These are phyloP conservation scores for Hirsutella minnesotensis DNA, from an alignment of 2,329 filamentous ascomycete species.

Conservation along the genomic window DNA sequence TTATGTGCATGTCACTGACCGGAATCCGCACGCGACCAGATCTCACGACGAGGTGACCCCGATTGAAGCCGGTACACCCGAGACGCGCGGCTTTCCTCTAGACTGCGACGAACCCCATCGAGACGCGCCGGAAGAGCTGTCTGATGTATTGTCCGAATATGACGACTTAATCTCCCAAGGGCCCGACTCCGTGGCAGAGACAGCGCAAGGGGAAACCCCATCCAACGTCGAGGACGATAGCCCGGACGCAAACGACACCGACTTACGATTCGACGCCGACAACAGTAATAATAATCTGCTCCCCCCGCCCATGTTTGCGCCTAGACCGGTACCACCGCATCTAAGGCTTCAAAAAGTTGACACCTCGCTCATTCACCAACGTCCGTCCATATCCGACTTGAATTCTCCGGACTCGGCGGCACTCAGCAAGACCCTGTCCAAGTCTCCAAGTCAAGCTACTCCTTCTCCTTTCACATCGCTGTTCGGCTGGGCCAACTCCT, in stretches of 20 bases:
- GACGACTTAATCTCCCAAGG: conserved; percentile 28
- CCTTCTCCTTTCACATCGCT: conserved; percentile 38
- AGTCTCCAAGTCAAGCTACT: conserved; percentile 36
- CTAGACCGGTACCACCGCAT: conserved; percentile 40
- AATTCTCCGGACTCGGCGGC: conserved; percentile 16
- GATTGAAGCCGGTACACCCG: conserved; percentile 9
- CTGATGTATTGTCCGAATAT: conserved; percentile 30
- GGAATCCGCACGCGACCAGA: conserved; percentile 12
- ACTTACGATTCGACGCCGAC: not conserved
- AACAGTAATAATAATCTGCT: conserved; percentile 24
- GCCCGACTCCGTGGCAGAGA: conserved; percentile 14
- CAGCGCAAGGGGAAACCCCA: conserved; percentile 13
- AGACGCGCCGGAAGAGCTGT: conserved; percentile 22
- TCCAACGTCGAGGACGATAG: conserved; percentile 15
- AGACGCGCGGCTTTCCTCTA: conserved; percentile 26
- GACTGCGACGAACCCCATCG: conserved; percentile 25
- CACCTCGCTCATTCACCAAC: conserved; percentile 15
- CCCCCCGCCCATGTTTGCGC: conserved; percentile 34
- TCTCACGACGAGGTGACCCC: conserved; percentile 12
- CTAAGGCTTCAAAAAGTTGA: conserved; percentile 35
- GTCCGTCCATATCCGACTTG: conserved; percentile 10
- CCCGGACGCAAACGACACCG: conserved; percentile 8
- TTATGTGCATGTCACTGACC: conserved; percentile 11
- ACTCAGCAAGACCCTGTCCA: conserved; percentile 42
- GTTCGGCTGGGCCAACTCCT: conserved; percentile 39